Conservation (phyloP, 2,329 filamentous ascomycete species). For the Allantophomopsis lycopodina region DNA sequence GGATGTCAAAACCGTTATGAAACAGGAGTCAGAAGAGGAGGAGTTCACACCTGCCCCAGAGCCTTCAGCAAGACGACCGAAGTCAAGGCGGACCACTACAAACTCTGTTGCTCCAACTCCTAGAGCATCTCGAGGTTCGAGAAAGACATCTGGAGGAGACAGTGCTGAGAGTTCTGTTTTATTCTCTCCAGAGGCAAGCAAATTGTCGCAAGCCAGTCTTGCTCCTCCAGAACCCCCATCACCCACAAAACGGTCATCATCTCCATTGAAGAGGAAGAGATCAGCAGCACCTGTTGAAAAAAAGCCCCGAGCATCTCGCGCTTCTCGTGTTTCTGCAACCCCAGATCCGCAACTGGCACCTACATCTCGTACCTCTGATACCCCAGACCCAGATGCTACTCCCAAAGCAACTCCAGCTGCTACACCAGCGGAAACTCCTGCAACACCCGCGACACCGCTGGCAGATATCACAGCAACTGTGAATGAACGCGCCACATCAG, state of each 20-base stretch:
- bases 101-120: constrained; percentile 13
- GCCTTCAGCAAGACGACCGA: constrained; percentile 33
- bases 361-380: constrained; percentile 39
- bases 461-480: constrained; percentile 60
- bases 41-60: constrained; percentile 68
- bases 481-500: constrained; percentile 42
- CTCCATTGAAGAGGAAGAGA: constrained; percentile 41
- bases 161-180: constrained; percentile 46
- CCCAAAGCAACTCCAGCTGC: too few relatives aligned
- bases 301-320: constrained; percentile 3
- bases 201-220: background rate
- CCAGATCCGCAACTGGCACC: constrained; percentile 21
- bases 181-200: constrained; percentile 39
- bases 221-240: constrained; percentile 33
- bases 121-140: constrained; percentile 23
- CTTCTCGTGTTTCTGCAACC: constrained; percentile 15
- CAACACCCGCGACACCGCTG: constrained; percentile 39
- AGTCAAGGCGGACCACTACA: constrained; percentile 32
- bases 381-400: constrained; percentile 37
- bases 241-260: constrained; percentile 38
- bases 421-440: too few relatives aligned
- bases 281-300: constrained; percentile 34
- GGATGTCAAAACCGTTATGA: constrained; percentile 39
- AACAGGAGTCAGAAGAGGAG: constrained; percentile 55
- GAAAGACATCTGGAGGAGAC: constrained; percentile 26